These are phyloP conservation scores for Brassica juncea DNA, from an alignment of 345 rosid species.

Conservation along the genomic window DNA sequence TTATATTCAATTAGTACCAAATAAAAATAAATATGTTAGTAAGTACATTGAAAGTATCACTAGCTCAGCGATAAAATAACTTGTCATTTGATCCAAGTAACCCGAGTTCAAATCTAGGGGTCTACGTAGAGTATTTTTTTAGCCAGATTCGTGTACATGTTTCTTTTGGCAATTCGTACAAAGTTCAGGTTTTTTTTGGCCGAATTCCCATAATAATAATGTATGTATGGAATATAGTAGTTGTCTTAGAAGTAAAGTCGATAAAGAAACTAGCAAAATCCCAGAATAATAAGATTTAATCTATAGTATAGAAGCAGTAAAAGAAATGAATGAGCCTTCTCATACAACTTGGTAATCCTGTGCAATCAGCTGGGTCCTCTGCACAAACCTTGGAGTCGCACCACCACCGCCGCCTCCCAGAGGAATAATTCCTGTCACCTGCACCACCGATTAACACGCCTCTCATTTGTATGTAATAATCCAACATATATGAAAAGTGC, in stretches of 20 bases:
- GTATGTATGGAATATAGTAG: not conserved
- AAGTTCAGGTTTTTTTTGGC: too few species aligned
- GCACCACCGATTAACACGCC: constrained; percentile 22
- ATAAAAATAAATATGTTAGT: too few species aligned
- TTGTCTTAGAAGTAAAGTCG: constrained; percentile 1
- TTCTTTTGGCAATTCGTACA: too few species aligned
- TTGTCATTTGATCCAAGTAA: too few species aligned
- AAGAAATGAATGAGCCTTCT: constrained; percentile 19
- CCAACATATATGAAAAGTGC: not conserved
- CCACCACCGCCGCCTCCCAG: constrained; percentile 55
- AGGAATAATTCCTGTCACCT: constrained; percentile 74
- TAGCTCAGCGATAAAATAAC: too few species aligned
- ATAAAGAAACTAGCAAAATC: constrained; percentile 23
- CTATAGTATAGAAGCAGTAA: constrained; percentile 4
- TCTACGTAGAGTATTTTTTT: too few species aligned
- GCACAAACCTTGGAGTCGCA: constrained; percentile 75
- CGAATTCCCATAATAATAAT: not conserved
- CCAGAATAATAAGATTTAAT: not conserved
- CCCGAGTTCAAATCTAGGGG: too few species aligned
- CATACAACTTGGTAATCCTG: constrained; percentile 85
- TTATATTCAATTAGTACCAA: too few species aligned
- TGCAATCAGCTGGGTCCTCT: constrained; percentile 71
- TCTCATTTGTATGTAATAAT: constrained; percentile 8
- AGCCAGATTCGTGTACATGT: too few species aligned
- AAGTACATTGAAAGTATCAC: too few species aligned